phyloP scores from a whole-genome alignment of 2,329 filamentous ascomycete genomes.

The Colletotrichum sp. region DNA sequence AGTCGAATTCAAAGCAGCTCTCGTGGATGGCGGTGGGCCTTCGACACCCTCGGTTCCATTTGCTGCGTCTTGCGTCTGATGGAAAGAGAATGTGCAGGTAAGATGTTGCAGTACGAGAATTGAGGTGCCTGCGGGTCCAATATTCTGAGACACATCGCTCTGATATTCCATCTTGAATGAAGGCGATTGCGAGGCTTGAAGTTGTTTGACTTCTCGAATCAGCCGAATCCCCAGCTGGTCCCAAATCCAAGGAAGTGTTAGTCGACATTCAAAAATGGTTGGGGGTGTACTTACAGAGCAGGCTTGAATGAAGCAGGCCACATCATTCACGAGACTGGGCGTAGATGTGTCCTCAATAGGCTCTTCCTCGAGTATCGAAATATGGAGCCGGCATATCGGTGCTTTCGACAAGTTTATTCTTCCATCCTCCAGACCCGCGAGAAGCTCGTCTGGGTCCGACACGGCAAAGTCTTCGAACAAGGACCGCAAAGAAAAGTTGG shows the following conservation, averaged over 20 bases:
- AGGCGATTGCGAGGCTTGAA: background rate
- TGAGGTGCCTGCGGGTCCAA: slow-evolving; percentile 28
- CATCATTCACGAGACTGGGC: background rate
- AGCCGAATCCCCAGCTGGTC: slow-evolving; percentile 2
- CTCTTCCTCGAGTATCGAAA: background rate
- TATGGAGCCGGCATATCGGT: background rate
- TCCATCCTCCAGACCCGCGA: background rate
- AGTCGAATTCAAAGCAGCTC: background rate
- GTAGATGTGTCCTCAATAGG: background rate
- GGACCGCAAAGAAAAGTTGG: background rate
- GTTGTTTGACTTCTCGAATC: background rate
- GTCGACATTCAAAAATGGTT: background rate
- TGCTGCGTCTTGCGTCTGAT: background rate
- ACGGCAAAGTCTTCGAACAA: background rate
- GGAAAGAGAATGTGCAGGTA: slow-evolving; percentile 7
- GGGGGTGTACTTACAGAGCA: background rate
- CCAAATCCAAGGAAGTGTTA: background rate
- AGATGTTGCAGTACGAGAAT: slow-evolving; percentile 28
- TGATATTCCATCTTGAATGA: slow-evolving; percentile 42
- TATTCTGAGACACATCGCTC: slow-evolving; percentile 33
- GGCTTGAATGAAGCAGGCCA: background rate
- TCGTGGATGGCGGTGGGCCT: background rate
- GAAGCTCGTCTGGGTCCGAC: background rate
- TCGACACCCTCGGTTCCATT: background rate
- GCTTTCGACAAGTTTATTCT: background rate